Evolutionary conservation across 2,329 filamentous ascomycete genomes (phyloP).

Genomic region (Calonectria pauciramosa): DNA sequence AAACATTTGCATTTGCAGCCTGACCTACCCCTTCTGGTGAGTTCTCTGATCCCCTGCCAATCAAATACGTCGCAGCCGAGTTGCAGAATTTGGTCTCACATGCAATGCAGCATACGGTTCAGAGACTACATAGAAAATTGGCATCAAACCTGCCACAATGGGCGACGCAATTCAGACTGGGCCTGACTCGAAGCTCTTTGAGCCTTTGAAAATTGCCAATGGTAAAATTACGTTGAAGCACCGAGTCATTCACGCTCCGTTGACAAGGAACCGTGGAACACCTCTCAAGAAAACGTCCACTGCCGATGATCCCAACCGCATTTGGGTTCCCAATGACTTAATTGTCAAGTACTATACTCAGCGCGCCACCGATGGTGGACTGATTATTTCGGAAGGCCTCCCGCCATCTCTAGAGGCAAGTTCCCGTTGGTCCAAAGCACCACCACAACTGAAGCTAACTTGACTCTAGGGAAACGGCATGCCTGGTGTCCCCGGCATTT

Average conservation of each 20-base stretch:
- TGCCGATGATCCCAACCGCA: conserved; percentile 59
- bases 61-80: neutral
- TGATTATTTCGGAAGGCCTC: conserved; percentile 61
- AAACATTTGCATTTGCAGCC: neutral
- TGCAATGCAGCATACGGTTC: neutral
- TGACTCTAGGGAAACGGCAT: conserved; percentile 47
- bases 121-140: neutral
- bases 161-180: conserved; percentile 29
- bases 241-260: conserved; percentile 64
- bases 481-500: conserved; percentile 70
- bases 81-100: neutral
- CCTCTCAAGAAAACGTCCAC: conserved; percentile 58
- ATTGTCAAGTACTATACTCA: conserved; percentile 60
- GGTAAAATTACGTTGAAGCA: conserved; percentile 64
- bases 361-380: conserved; percentile 56
- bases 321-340: conserved; percentile 55
- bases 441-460: rapidly evolving
- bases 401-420: conserved; percentile 59
- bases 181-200: conserved; percentile 45
- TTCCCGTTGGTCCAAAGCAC: neutral
- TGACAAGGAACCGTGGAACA: conserved; percentile 67
- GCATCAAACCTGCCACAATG: conserved; percentile 20
- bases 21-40: neutral
- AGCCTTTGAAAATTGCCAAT: conserved; percentile 52
- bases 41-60: neutral